These are phyloP conservation scores for Saitozyma podzolica DNA, from an alignment of 768 basidiomycete species.

Conservation along the genomic window DNA sequence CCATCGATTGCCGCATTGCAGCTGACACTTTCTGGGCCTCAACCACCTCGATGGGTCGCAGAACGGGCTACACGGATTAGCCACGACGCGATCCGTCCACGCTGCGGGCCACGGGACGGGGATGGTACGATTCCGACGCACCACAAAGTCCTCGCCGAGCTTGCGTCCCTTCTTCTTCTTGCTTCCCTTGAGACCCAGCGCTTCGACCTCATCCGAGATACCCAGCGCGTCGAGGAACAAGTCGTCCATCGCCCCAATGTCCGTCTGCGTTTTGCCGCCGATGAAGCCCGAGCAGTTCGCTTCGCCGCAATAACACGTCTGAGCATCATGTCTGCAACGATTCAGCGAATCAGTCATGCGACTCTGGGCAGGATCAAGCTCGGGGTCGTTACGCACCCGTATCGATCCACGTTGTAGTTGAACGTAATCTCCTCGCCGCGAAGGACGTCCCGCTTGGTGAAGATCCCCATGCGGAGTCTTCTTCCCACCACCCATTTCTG, in stretches of 20 bases:
- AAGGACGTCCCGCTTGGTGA: constrained; percentile 71
- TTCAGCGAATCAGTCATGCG: not conserved
- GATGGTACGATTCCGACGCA: constrained; percentile 48
- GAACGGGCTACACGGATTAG: constrained; percentile 62
- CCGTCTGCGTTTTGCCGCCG: constrained; percentile 98
- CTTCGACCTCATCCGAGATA: constrained; percentile 85
- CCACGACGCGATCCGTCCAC: not conserved
- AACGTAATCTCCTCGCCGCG: constrained; percentile 90
- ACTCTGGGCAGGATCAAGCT: not conserved
- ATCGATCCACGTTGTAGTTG: constrained; percentile 99
- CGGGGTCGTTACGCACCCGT: constrained; percentile 67
- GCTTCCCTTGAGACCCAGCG: constrained; percentile 75
- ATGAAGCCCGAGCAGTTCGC: constrained; percentile 92
- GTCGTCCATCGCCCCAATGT: constrained; percentile 90
- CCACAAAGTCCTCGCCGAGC: constrained; percentile 90
- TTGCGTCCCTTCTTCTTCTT: constrained; percentile 90
- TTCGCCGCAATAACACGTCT: constrained; percentile 92
- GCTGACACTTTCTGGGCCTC: constrained; percentile 91
- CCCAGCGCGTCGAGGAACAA: constrained; percentile 92
- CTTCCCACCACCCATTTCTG: constrained; percentile 94
- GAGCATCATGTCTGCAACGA: constrained; percentile 76
- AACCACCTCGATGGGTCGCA: constrained; percentile 71
- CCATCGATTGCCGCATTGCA: constrained; percentile 78
- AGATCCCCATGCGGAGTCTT: constrained; percentile 94
- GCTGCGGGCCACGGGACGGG: not conserved